Base-by-base conservation (phyloP, 805 yeast genomes). In the Myxozyma kluyveri region DNA sequence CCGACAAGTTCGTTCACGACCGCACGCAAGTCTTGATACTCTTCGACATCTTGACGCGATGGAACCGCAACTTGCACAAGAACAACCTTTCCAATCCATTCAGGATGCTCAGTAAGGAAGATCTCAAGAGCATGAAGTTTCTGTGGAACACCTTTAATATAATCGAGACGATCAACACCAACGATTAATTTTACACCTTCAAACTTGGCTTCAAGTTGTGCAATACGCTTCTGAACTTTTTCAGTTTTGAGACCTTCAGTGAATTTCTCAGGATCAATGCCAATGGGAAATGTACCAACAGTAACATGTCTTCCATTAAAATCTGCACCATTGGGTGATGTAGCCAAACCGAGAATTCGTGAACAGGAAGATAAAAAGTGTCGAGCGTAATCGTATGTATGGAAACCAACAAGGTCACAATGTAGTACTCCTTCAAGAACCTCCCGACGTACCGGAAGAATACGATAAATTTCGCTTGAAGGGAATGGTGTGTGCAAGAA, bases 401-500 rank as follows among this genome's bases (percentile, higher is more conserved):
- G 99, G 78, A 93, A 93, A 0, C 99, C 99, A 65, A 93, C 82
- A 63, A 95, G 76, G 67, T 93, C 96, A 72, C 98, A 91, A 63
- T 93, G 84, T 65, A 93, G 74, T 1, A 93, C 96, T 50, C 99
- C 99, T 56, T 79, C 80, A 62, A 93, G 73, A 46, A 93, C 88
- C 68, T 95, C 98, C 61, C 84, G 82, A 70, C 99, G 78, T 14
- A 95, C 99, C 0, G 99, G 99, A 62, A 93, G 74, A 50, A 95
- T 90, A 66, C 99, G 77, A 72, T 93, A 93, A 56, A 93, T 91
- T 67, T 93, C 99, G 50, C 95, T 84, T 9, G 96, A 86, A 12
- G 99, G 99, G 79, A 93, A 93, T 1, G 99, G 99, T 0, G 98
- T 95, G 67, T 93, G 99, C 59, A 93, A 73, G 71, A 93, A 93